Evolutionary conservation across 208 protist species (phyloP), one percentile per base, ranked within the genome.

Genomic region (Acanthamoeba lenticulata): DNA sequence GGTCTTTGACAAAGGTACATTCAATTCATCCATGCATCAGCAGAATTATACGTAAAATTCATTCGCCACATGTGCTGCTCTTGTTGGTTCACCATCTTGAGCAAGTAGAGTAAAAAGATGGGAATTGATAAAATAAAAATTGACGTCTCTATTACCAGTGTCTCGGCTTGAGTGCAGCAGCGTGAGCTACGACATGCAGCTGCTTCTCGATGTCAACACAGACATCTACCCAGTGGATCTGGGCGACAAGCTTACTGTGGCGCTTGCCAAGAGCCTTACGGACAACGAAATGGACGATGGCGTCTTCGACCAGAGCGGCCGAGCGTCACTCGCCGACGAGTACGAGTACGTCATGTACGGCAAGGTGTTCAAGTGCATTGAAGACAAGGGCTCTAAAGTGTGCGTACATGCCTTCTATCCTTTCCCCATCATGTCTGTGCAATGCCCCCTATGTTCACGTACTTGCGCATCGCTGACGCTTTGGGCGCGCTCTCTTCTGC

Each of bases 261-360:
- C 97, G 52, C 96, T 99, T 49, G 98, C 98, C 52, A 98, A 97
- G 89, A 99, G 98, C 24, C 96, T 99, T 27, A 97, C 98, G 72
- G 97, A 97, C 42, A 98, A 98, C 49, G 96, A 97, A 81, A 67
- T 92, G 38, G 96, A 97, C 44, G 89, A 85, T 11, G 81, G 60
- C 45, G 36, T 36, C 44, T 94, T 94, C 32, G 85, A 94, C 36
- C 57, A 40, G 36, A 86, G 74, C 44, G 45, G 72, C 34, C 92
- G 77, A 79, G 95, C 97, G 72, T 98, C 98, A 57, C 96, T 98
- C 0, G 95, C 98, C 34, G 98, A 99, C 94, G 96, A 99, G 85
- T 99, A 99, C 94, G 98, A 99, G 93, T 99, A 99, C 95, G 99
- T 99, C 65, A 99, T 99, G 98, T 98, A 99, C 95, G 99, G 99